A percentile compares a stretch with the other conserved stretches of the same genome.
These are phyloP conservation scores for Fusarium paranaense DNA, from an alignment of 2,329 filamentous ascomycete genomes.

Conservation along the genomic window DNA sequence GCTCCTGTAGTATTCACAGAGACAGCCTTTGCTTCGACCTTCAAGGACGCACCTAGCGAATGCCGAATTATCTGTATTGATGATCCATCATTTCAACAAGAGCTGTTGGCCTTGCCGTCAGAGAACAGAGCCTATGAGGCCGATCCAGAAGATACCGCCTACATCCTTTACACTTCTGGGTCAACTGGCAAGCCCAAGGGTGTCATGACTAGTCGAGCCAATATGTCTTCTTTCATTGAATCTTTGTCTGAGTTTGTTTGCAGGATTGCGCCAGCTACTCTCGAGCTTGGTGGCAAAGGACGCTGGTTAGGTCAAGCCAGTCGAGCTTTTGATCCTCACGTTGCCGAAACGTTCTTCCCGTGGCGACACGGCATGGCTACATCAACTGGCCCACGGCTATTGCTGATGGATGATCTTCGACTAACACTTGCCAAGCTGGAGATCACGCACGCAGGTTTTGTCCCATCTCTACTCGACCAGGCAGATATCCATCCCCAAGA, in stretches of 20 bases:
- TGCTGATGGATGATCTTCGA: background rate
- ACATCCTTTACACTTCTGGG: background rate
- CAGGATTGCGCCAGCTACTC: background rate
- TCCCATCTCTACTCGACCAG: background rate
- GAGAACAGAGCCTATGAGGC: background rate
- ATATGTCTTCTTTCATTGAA: slow-evolving; percentile 2
- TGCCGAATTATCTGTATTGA: slow-evolving; percentile 1
- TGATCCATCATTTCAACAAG: background rate
- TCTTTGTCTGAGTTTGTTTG: slow-evolving; percentile 4
- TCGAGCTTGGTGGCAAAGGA: slow-evolving; percentile 3
- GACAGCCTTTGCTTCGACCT: background rate
- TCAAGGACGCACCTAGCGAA: background rate
- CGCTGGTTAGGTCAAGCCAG: slow-evolving; percentile 8
- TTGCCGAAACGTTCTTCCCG: background rate
- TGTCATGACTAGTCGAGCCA: slow-evolving; percentile 1
- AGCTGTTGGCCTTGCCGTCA: background rate
- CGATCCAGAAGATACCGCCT: background rate
- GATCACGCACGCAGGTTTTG: background rate
- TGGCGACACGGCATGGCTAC: slow-evolving; percentile 3
- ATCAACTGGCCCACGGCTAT: background rate
- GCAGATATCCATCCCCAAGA: background rate
- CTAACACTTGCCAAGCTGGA: background rate
- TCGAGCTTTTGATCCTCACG: slow-evolving; percentile 8
- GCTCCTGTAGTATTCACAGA: slow-evolving; percentile 6
- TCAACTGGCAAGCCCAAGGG: slow-evolving; percentile 2